Evolutionary conservation across 306 rosid species (phyloP).

Genomic region (Sicyos edulis): DNA sequence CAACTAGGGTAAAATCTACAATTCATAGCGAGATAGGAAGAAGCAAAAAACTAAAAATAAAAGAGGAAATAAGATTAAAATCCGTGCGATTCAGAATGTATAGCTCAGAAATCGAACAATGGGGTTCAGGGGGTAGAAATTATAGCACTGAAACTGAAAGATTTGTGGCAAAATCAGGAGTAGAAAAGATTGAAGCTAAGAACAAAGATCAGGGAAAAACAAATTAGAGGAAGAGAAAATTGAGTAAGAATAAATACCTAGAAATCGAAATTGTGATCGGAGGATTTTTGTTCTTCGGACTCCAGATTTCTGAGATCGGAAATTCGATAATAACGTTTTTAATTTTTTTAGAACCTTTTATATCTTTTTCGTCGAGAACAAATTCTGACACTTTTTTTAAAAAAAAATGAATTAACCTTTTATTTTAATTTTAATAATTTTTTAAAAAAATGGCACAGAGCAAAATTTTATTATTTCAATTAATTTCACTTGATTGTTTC

Average conservation of each 20-base stretch:
- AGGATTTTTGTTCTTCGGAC: background rate
- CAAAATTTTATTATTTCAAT: too few species aligned
- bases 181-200: background rate
- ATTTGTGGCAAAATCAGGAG: background rate
- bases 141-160: background rate
- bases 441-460: too few species aligned
- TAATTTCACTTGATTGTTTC: too few species aligned
- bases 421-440: too few species aligned
- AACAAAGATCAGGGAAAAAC: background rate
- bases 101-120: background rate
- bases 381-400: too few species aligned
- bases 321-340: too few species aligned
- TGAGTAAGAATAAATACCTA: background rate
- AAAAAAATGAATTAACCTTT: too few species aligned
- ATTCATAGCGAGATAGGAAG: background rate
- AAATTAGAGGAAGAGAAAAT: background rate
- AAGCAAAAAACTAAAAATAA: background rate
- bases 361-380: too few species aligned
- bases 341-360: too few species aligned
- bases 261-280: background rate
- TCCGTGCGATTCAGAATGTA: background rate
- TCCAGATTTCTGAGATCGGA: background rate
- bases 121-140: background rate
- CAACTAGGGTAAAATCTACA: background rate
- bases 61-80: background rate